phyloP scores from a whole-genome alignment of 208 protist genomes.

The Balamuthia mandrillaris region DNA sequence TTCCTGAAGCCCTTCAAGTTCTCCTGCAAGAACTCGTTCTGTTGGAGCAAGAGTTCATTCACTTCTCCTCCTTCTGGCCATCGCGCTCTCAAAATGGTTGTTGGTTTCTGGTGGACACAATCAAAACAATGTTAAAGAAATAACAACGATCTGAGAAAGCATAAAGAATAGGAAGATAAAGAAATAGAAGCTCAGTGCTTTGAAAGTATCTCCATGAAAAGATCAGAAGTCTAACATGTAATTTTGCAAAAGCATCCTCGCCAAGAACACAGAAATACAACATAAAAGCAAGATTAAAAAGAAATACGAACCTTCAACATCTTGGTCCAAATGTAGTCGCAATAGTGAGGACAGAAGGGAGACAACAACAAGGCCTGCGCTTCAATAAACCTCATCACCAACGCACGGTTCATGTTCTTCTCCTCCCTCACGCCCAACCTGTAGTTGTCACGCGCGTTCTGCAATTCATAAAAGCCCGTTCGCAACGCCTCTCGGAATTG shows the following conservation, averaged over 20 bases:
- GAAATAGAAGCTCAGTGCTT: no score
- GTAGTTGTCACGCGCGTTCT: conserved; percentile 88
- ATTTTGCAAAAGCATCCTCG: no score
- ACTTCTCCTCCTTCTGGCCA: conserved; percentile 72
- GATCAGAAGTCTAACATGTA: no score
- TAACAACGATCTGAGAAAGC: no score
- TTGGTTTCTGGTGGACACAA: no score
- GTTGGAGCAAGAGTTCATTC: conserved; percentile 74
- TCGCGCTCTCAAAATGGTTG: no score
- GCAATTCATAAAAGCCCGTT: conserved; percentile 90
- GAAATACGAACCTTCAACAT: conserved; percentile 81
- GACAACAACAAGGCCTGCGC: conserved; percentile 86
- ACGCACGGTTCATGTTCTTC: conserved; percentile 68
- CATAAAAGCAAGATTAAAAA: no score
- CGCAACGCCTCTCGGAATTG: conserved; percentile 92
- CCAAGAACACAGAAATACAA: no score
- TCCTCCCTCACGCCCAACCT: conserved; percentile 79
- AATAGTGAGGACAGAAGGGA: conserved; percentile 94
- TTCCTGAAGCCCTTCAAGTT: conserved; percentile 80
- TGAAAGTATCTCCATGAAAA: no score
- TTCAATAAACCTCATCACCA: conserved; percentile 87
- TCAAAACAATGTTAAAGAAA: no score
- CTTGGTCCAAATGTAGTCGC: conserved; percentile 91
- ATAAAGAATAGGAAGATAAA: no score
- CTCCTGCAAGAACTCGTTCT: conserved; percentile 78